Evolutionary conservation across 371 early-diverging fungal genomes (phyloP), one percentile per base, ranked within the genome.

Genomic region (Cokeromyces recurvatus): DNA sequence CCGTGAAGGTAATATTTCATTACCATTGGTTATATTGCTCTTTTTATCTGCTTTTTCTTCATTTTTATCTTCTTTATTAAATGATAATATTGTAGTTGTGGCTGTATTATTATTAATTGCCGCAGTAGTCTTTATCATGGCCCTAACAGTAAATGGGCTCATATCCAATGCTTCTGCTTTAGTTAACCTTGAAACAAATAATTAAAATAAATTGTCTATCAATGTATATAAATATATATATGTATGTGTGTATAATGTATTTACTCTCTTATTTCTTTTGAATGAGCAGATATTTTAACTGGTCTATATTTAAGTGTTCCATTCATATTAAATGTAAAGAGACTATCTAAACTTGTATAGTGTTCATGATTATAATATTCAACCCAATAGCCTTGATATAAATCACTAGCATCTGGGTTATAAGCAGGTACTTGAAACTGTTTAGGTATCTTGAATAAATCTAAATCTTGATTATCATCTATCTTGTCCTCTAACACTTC

Each of bases 321-420:
- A 55, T 89, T 91, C 82, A 96, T 92, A 44, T 84, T 88, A 49
- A 73, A 85, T 0, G 89, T 85, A 67, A 92, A 93, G 14, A 92
- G 54, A 11, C 67, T 55, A 27, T 82, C 82, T 19, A 94, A 77
- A 0, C 86, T 79, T 0, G 93, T 91, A 40, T 86, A 79, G 31
- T 78, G 61, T 20, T 75, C 67, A 11, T 89, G 89, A 11, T 78
- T 70, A 59, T 91, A 91, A 54, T 88, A 88, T 50, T 91, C 91
- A 2, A 74, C 71, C 89, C 89, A 90, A 46, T 87, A 87, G 12
- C 78, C 80, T 51, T 59, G 65, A 58, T 43, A 67, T 0, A 58
- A 62, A 51, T 75, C 69, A 25, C 64, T 51, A 23, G 64, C 66
- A 38, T 73, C 62, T 5, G 63, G 68, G 25, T 66, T 38, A 0